Percentiles rank a stretch among this genome's conserved stretches.
Evolutionary conservation across 768 basidiomycete genomes (phyloP).

Genomic region (Lentinus tigrinus): DNA sequence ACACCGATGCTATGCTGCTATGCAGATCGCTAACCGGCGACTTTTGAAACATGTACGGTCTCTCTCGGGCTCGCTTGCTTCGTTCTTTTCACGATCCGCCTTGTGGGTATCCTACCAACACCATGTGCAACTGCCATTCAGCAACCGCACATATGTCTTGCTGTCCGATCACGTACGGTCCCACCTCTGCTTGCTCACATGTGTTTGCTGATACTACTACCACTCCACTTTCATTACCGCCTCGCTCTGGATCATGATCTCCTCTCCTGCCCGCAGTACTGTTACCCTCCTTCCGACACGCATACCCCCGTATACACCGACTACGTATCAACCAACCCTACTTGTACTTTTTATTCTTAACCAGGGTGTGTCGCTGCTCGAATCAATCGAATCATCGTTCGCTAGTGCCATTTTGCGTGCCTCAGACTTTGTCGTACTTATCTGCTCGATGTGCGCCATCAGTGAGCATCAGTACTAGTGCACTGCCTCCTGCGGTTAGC

Average conservation of each 20-base stretch:
- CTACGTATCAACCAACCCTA: slow-evolving; percentile 17
- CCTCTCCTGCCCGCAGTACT: too few relatives aligned
- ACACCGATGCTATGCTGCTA: neutral
- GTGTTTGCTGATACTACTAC: neutral
- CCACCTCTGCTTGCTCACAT: neutral
- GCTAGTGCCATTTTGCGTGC: too few relatives aligned
- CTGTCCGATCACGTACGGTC: slow-evolving; percentile 12
- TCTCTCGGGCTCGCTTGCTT: neutral
- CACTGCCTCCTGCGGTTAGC: too few relatives aligned
- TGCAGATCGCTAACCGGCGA: too few relatives aligned
- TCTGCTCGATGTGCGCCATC: too few relatives aligned
- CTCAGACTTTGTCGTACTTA: too few relatives aligned
- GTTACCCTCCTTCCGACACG: slow-evolving; percentile 21
- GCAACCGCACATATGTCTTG: slow-evolving; percentile 10
- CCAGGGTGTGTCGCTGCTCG: neutral
- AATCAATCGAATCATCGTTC: neutral
- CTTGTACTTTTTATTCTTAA: slow-evolving; percentile 18
- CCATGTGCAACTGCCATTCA: neutral
- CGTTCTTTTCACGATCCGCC: too few relatives aligned
- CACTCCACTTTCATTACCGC: neutral
- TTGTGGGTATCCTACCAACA: neutral
- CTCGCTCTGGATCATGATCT: slow-evolving; percentile 3
- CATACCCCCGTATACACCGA: slow-evolving; percentile 21
- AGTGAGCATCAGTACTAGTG: too few relatives aligned
- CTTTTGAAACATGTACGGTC: neutral